A percentile compares a stretch with the other conserved stretches of the same genome.
Evolutionary conservation across 2,329 filamentous ascomycete genomes (phyloP).

Genomic region (Aspergillus texensis): DNA sequence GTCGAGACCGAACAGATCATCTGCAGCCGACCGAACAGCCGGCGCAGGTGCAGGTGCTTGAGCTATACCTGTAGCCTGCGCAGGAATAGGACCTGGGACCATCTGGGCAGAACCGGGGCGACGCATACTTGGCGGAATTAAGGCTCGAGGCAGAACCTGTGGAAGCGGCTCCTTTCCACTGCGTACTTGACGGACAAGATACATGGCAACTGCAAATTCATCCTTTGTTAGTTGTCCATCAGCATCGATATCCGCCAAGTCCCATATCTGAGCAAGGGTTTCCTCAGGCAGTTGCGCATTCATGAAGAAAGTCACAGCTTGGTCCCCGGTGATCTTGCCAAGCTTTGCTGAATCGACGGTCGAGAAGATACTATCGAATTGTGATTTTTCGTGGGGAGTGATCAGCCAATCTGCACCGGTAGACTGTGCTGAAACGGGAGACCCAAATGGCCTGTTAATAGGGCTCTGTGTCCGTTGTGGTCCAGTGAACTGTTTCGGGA

Average conservation of each 20-base stretch:
- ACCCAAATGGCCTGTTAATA: constrained; percentile 54
- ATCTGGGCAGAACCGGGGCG: constrained; percentile 43
- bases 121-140: constrained; percentile 86
- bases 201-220: constrained; percentile 97
- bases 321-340: constrained; percentile 88
- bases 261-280: constrained; percentile 91
- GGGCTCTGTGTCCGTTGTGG: constrained; percentile 64
- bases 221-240: constrained; percentile 83
- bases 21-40: constrained; percentile 76
- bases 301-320: constrained; percentile 91
- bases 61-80: constrained; percentile 46
- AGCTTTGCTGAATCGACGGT: constrained; percentile 78
- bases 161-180: constrained; percentile 73
- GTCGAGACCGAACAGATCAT: constrained; percentile 93
- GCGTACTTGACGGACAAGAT: constrained; percentile 87
- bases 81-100: constrained; percentile 47
- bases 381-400: constrained; percentile 77
- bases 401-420: constrained; percentile 78
- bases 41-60: constrained; percentile 53
- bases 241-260: constrained; percentile 90
- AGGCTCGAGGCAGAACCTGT: constrained; percentile 72
- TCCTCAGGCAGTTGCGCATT: constrained; percentile 90
- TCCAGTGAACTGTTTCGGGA: constrained; percentile 77
- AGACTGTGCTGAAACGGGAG: constrained; percentile 55
- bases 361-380: constrained; percentile 84